Conservation (phyloP, 257 asterid species). For the Asclepias syriaca region DNA sequence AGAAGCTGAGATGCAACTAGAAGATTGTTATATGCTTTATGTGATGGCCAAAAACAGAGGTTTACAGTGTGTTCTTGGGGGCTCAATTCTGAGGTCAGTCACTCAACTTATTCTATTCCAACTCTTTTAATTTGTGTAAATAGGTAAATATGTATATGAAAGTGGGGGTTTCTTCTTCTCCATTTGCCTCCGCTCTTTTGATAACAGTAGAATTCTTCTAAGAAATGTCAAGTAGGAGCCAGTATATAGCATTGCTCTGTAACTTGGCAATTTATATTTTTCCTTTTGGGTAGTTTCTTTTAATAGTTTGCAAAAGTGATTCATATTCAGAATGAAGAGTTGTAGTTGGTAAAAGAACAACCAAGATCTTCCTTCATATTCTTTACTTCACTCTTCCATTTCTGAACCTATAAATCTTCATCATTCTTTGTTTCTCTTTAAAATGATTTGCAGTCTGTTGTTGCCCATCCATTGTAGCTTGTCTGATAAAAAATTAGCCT, state of each 20-base stretch:
- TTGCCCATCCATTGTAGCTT: not conserved
- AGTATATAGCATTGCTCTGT: not conserved
- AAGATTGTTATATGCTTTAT: slow-evolving; percentile 10
- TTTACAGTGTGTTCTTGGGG: not conserved
- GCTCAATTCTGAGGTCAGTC: slow-evolving; percentile 22
- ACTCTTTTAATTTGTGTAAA: slow-evolving; percentile 28
- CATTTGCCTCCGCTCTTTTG: not conserved
- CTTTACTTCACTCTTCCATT: not conserved
- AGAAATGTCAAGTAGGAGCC: not conserved
- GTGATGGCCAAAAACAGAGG: slow-evolving; percentile 2
- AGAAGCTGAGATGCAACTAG: not conserved
- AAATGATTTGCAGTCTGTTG: not conserved
- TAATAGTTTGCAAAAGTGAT: not conserved
- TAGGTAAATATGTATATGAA: slow-evolving; percentile 35
- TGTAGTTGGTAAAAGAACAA: not conserved
- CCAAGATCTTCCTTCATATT: not conserved
- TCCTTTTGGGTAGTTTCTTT: not conserved
- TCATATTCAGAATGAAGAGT: not conserved
- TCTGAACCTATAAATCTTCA: not conserved
- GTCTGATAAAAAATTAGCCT: not conserved
- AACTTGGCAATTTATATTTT: not conserved
- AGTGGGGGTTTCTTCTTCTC: slow-evolving; percentile 6
- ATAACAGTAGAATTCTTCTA: not conserved
- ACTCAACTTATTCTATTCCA: slow-evolving; percentile 8
- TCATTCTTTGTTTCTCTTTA: not conserved